Base-by-base conservation (phyloP, 345 rosid genomes). In the Rhodamnia argentea region DNA sequence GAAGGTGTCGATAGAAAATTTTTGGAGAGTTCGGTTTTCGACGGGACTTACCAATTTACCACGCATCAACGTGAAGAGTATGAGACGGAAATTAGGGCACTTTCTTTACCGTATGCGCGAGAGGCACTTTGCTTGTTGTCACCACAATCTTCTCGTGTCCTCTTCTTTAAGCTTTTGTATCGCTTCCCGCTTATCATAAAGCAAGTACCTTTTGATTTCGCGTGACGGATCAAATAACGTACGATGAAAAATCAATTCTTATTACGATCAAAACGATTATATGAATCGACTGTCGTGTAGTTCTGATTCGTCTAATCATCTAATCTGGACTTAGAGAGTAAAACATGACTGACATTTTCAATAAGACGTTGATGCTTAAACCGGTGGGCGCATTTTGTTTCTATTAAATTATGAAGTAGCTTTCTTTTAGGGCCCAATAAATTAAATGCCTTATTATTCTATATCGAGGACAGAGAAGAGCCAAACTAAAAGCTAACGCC, bases 281-380 rank as follows among this genome's bases (percentile, higher is more conserved):
- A 4, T 16, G 44, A 23, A 64, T 32, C 13, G 13, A 64, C 1
- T 15, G 0, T 16, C 1, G 0, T 1, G 23, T 10, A 5, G 32
- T 64, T 16, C 0, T 1, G 4, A 51, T 37, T 37, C 1, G 2
- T 37, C 47, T 70, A 37, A 4, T 70, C 1, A 1, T 37, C 47
- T 70, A 37, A 4, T 70, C 2, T 0, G 0, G 78, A 18, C 2
- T 10, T 18, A 10, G 24, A 37, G 47, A 70, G 2, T 9, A 32
- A 32, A 0, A 4, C 13, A 1, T 18, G 13, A 18, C 4, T 4
- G 4, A 1, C 4, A 3, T 11, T 10, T 70, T 70, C 12, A 10
- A 10, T 70, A 70, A 37, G 5, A 32, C 0, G 13, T 37, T 4
- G 5, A 10, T 18, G 2, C 1, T 18, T 10, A 0, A 37, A 13